These are phyloP conservation scores for Flaveria trinervia DNA, from an alignment of 129 eudicot genomes.

Conservation along the genomic window DNA sequence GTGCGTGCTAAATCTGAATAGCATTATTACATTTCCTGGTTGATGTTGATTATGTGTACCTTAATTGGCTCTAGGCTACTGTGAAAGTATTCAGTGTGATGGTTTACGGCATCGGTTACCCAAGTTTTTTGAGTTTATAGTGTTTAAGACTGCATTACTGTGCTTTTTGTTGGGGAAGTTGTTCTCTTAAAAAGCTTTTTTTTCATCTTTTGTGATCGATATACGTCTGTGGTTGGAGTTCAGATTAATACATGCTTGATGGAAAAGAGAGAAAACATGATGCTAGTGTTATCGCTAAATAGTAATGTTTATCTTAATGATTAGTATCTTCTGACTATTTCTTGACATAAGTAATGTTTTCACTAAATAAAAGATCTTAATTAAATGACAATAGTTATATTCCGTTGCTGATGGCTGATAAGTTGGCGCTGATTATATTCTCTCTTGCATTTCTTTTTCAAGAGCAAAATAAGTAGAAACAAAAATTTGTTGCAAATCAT, in stretches of 20 bases:
- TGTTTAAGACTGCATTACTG: background rate
- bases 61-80: constrained; percentile 1
- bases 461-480: too few species aligned
- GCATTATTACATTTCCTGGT: background rate
- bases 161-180: background rate
- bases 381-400: background rate
- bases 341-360: background rate
- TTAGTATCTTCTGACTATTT: background rate
- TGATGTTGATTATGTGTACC: constrained; percentile 1
- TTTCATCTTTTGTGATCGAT: background rate
- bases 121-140: background rate
- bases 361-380: background rate
- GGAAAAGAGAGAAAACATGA: background rate
- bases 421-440: too few species aligned
- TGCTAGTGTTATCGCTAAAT: too few species aligned
- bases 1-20: background rate
- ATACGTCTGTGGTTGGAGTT: background rate
- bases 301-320: too few species aligned
- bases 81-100: background rate
- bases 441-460: too few species aligned
- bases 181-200: background rate
- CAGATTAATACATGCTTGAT: background rate
- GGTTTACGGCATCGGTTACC: background rate
- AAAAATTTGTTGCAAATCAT: background rate
- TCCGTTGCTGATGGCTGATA: background rate